Percentiles rank a stretch among this genome's conserved stretches.
These are phyloP conservation scores for Neurospora terricola DNA, from an alignment of 495 filamentous ascomycete species.

Conservation along the genomic window DNA sequence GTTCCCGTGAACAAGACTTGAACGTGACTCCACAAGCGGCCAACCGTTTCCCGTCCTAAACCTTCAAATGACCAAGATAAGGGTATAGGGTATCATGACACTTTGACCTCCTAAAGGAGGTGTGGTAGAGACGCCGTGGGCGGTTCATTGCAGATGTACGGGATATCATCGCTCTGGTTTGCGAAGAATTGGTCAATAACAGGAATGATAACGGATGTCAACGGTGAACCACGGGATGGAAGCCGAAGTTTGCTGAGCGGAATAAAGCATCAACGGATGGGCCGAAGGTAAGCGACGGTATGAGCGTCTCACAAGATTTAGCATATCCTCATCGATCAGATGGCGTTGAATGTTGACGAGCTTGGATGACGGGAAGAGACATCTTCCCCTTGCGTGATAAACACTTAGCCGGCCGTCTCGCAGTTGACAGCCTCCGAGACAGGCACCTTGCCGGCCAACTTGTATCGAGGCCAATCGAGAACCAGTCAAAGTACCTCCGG, in stretches of 20 bases:
- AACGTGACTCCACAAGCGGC: not conserved
- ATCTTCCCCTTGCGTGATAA: not conserved
- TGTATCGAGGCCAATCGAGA: not conserved
- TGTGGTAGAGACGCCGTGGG: not conserved
- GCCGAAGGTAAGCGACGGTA: not conserved
- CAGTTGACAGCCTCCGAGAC: not conserved
- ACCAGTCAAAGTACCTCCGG: not conserved
- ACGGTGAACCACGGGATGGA: not conserved
- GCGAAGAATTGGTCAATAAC: not conserved
- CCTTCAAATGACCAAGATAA: not conserved
- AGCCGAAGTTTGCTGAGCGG: not conserved
- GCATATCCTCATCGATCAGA: not conserved
- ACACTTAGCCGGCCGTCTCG: not conserved
- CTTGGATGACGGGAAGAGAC: not conserved
- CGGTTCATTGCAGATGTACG: not conserved
- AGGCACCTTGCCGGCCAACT: not conserved
- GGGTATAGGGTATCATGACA: not conserved
- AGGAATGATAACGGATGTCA: not conserved
- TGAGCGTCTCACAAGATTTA: not conserved
- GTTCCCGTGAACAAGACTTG: not conserved
- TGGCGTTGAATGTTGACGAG: not conserved
- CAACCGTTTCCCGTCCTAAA: not conserved
- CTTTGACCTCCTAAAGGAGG: not conserved
- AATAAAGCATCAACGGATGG: not conserved
- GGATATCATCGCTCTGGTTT: not conserved